Base-by-base conservation (phyloP, 805 yeast genomes). In the Debaryomyces maramus region DNA sequence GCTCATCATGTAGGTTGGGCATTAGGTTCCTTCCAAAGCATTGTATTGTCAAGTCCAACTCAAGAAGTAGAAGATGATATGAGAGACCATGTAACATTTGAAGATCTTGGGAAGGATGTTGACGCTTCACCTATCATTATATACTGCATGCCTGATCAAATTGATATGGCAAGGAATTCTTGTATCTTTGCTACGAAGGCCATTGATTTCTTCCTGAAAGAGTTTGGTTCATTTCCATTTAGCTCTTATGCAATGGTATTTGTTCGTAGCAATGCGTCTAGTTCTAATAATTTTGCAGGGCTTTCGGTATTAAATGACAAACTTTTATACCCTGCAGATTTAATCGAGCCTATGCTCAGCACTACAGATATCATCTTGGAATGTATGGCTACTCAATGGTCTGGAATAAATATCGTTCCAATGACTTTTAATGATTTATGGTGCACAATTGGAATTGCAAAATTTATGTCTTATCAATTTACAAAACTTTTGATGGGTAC, bases 1-100 rank as follows among this genome's bases (percentile, higher is more conserved):
- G 88, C 99, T 0, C 97, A 90, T 50, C 97, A 91, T 60, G 72
- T 93, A 15, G 98, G 98, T 0, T 93, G 95, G 83, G 90, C 96
- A 0, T 78, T 89, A 3, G 99, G 98, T 0, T 83, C 96, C 2
- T 93, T 91, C 58, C 81, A 82, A 30, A 77, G 77, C 39, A 65
- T 80, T 2, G 77, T 80, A 0, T 52, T 88, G 21, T 60, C 80
- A 6, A 77, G 73, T 32, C 51, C 64, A 20, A 66, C 58, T 10
- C 56, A 51, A 16, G 51, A 47, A 3, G 57, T 50, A 5, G 64
- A 63, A 11, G 71, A 74, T 19, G 53, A 33, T 36, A 59, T 14
- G 64, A 61, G 18, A 69, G 62, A 34, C 70, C 32, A 68, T 2
- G 60, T 58, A 2, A 54, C 45, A 10, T 43, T 44, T 13, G 66